A percentile compares a stretch with the other conserved stretches of the same genome.
These are phyloP conservation scores for Colletotrichum nymphaeae DNA, from an alignment of 2,329 filamentous ascomycete genomes.

Conservation along the genomic window DNA sequence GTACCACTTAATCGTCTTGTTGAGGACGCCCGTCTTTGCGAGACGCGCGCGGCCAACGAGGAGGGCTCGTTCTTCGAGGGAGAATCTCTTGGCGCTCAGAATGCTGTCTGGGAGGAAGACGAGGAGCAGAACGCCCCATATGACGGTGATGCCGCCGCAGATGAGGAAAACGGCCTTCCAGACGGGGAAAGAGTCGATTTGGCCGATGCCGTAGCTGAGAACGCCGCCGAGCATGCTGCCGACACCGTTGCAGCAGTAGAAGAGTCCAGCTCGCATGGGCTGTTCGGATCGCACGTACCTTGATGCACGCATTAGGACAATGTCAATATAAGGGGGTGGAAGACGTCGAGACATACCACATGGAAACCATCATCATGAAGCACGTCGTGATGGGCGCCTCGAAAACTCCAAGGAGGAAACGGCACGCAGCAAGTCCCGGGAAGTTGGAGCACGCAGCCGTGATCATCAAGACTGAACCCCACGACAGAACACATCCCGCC, in stretches of 20 bases:
- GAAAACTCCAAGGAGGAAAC: slow-evolving; percentile 59
- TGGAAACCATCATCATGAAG: slow-evolving; percentile 62
- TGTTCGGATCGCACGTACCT: slow-evolving; percentile 58
- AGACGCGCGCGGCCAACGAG: slow-evolving; percentile 63
- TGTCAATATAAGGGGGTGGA: too few relatives aligned
- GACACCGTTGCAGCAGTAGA: slow-evolving; percentile 59
- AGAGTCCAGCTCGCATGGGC: slow-evolving; percentile 56
- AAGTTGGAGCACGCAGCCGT: slow-evolving; percentile 55
- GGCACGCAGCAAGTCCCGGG: slow-evolving; percentile 53
- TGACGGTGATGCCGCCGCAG: slow-evolving; percentile 64
- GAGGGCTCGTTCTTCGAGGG: slow-evolving; percentile 64
- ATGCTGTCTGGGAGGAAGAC: slow-evolving; percentile 72
- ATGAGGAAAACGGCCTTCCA: slow-evolving; percentile 72
- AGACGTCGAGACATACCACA: slow-evolving; percentile 49
- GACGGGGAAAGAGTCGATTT: slow-evolving; percentile 61
- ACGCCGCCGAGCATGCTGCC: slow-evolving; percentile 72
- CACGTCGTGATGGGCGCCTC: slow-evolving; percentile 60
- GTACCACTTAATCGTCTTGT: slow-evolving; percentile 57
- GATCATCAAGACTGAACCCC: slow-evolving; percentile 53
- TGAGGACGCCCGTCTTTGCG: slow-evolving; percentile 61
- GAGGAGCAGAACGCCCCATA: slow-evolving; percentile 67
- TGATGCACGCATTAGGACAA: not conserved
- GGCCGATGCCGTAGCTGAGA: slow-evolving; percentile 69
- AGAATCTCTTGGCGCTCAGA: slow-evolving; percentile 71
- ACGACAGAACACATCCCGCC: slow-evolving; percentile 44